Conservation (phyloP, 306 rosid species). For the Begonia fuchsioides region DNA sequence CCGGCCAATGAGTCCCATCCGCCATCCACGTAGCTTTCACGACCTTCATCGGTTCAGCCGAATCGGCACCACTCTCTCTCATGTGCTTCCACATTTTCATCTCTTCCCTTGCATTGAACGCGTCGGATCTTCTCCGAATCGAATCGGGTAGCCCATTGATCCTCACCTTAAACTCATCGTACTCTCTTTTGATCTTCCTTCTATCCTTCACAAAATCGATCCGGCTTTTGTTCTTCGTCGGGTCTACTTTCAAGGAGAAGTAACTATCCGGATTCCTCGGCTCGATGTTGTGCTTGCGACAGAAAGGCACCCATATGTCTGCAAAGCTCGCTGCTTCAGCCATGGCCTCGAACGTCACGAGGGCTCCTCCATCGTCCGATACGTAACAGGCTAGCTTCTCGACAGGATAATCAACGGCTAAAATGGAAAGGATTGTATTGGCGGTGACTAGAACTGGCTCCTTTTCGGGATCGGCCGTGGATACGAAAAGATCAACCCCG, state of each 20-base stretch:
- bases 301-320: slow-evolving; percentile 84
- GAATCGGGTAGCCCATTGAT: slow-evolving; percentile 77
- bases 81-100: slow-evolving; percentile 36
- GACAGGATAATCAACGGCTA: slow-evolving; percentile 78
- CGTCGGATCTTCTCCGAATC: slow-evolving; percentile 69
- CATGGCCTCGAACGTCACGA: slow-evolving; percentile 71
- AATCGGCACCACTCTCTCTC: slow-evolving; percentile 29
- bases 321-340: slow-evolving; percentile 96
- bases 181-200: slow-evolving; percentile 85
- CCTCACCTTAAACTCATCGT: slow-evolving; percentile 81
- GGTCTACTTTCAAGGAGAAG: slow-evolving; percentile 60
- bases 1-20: slow-evolving; percentile 95
- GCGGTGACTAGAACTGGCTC: slow-evolving; percentile 90
- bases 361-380: slow-evolving; percentile 87
- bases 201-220: slow-evolving; percentile 78
- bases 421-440: slow-evolving; percentile 80
- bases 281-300: slow-evolving; percentile 63
- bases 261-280: slow-evolving; percentile 84
- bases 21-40: slow-evolving; percentile 71
- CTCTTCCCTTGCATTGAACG: slow-evolving; percentile 48
- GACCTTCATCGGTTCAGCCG: slow-evolving; percentile 25
- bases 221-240: slow-evolving; percentile 68
- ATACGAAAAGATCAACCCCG: slow-evolving; percentile 57
- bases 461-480: slow-evolving; percentile 84
- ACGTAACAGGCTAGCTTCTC: slow-evolving; percentile 73